Base-by-base conservation (phyloP, 164 flowering plant species). In the Vitis rupestris region DNA sequence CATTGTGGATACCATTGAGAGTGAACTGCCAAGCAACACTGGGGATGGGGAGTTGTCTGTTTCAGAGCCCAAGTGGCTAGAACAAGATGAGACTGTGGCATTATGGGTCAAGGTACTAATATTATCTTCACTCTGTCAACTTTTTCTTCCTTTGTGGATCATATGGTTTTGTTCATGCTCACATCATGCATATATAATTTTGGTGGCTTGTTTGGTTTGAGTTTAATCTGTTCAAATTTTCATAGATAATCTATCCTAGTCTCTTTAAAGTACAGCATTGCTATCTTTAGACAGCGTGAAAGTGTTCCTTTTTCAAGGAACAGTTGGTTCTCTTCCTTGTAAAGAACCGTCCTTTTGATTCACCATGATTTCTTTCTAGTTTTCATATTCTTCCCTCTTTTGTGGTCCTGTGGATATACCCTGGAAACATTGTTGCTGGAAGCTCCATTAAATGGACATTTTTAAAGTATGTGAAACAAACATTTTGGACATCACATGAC, bases 71-170 rank as follows among this genome's bases (percentile, higher is more conserved):
- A 80, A 83, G 70, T 85, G 86, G 82, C 76, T 75, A 9, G 86
- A 86, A 64, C 79, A 72, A 65, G 93, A 87, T 76, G 88, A 83
- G 68, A 69, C 93, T 47, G 75, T 87, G 68, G 96, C 97, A 57
- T 70, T 92, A 57, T 92, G 97, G 97, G 99, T 91, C 53, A 94
- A 90, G 99, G 99, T 92, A 86, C 44, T 37, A 37, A 37, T 37
- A 6, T 37, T 37, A 37, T 6, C 10, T 19, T 61, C 23, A 7
- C 50, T 14, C 37, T 58, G 55, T 48, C 66, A 23, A 8, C 65
- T 27, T 63, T 55, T 66, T 30, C n/a, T 56, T 30, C 29, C 37
- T 23, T 27, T 47, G 61, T 4, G 3, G n/a, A 16, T 57, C 4
- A 12, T 23, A 9, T 63, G 29, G 14, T 65, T 65, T 15, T 60